Evolutionary conservation across 331 rosid species (phyloP).

Genomic region (Arachis monticola): DNA sequence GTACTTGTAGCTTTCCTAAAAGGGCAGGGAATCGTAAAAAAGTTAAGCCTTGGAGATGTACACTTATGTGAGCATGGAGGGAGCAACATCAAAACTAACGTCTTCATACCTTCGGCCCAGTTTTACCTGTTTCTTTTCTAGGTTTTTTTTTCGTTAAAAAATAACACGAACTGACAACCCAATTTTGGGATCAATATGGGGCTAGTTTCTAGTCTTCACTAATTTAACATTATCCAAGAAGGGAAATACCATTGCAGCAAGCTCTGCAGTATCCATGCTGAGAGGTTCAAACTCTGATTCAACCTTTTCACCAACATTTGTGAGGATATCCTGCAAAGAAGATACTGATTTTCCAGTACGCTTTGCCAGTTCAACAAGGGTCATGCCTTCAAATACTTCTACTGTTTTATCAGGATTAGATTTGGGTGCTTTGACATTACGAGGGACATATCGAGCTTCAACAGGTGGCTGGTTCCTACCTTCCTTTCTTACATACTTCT

Average conservation of each 20-base stretch:
- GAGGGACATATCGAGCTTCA: conserved; percentile 78
- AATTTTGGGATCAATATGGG: conserved; percentile 29
- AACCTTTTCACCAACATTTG: conserved; percentile 81
- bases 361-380: conserved; percentile 79
- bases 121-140: neutral
- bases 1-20: no score
- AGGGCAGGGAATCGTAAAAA: no score
- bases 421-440: conserved; percentile 53
- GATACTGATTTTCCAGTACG: conserved; percentile 69
- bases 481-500: conserved; percentile 63
- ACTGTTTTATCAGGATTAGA: conserved; percentile 60
- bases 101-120: neutral
- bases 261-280: conserved; percentile 74
- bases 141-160: neutral
- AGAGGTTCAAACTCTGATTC: conserved; percentile 88
- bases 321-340: conserved; percentile 68
- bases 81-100: neutral
- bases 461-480: conserved; percentile 68
- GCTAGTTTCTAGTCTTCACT: conserved; percentile 27
- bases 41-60: no score
- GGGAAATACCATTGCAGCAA: conserved; percentile 79
- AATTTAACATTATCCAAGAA: conserved; percentile 30
- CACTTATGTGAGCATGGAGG: no score
- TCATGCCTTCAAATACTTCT: conserved; percentile 95
- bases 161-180: conserved; percentile 19